These are phyloP conservation scores for Penicillium paneum DNA, from an alignment of 2,329 filamentous ascomycete species.

Conservation along the genomic window DNA sequence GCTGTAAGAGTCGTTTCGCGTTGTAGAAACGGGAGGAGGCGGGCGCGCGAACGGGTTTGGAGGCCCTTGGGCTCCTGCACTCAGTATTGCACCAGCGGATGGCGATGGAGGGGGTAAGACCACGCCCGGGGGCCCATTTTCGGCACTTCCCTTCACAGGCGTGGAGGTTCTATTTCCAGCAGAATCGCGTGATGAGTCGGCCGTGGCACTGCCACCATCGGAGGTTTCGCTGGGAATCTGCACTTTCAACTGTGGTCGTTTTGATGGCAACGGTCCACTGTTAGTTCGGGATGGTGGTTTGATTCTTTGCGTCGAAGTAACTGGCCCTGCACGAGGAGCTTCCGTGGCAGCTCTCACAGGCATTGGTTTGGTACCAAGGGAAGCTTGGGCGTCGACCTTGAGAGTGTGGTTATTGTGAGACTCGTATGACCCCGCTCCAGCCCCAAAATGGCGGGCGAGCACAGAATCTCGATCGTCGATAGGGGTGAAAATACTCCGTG, in stretches of 20 bases:
- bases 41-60: constrained; percentile 94
- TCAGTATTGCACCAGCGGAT: constrained; percentile 78
- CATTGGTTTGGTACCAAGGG: constrained; percentile 60
- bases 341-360: constrained; percentile 51
- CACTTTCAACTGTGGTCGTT: constrained; percentile 81
- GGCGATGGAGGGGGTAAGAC: constrained; percentile 92
- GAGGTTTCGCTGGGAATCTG: constrained; percentile 92
- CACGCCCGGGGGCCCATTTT: constrained; percentile 63
- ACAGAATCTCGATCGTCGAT: constrained; percentile 92
- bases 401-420: constrained; percentile 42
- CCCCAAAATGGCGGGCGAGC: constrained; percentile 75
- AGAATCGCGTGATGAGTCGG: constrained; percentile 64
- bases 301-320: constrained; percentile 66
- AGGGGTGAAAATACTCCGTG: constrained; percentile 93
- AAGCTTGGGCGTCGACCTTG: constrained; percentile 42
- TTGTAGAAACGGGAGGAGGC: constrained; percentile 58
- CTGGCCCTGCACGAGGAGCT: constrained; percentile 48
- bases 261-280: constrained; percentile 64
- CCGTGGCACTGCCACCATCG: constrained; percentile 69
- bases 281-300: constrained; percentile 75
- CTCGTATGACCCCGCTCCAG: constrained; percentile 57
- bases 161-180: constrained; percentile 59
- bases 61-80: constrained; percentile 85
- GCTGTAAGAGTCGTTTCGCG: constrained; percentile 44
- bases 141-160: constrained; percentile 52